A percentile compares a stretch with the other conserved stretches of the same genome.
phyloP scores from a whole-genome alignment of 768 basidiomycete species.

The Boletus tomentosulus region DNA sequence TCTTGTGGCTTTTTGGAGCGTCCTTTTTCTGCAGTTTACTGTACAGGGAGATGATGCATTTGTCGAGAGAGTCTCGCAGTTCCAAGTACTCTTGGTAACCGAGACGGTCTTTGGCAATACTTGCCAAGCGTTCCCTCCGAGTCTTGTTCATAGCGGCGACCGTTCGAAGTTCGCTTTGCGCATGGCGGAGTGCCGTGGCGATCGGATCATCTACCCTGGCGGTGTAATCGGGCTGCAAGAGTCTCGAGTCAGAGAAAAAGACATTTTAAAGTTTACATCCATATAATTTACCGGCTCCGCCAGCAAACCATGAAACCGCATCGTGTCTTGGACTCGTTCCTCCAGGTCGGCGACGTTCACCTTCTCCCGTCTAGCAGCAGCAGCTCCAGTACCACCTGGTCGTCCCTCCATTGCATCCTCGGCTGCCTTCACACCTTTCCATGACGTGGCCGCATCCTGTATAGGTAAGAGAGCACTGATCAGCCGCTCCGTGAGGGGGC shows the following conservation, averaged over 20 bases:
- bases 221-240: constrained; percentile 62
- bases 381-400: constrained; percentile 75
- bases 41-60: constrained; percentile 71
- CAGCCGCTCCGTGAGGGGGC: constrained; percentile 82
- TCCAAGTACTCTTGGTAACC: constrained; percentile 92
- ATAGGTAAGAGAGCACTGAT: constrained; percentile 71
- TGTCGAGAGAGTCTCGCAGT: constrained; percentile 80
- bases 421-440: constrained; percentile 78
- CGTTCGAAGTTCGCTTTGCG: constrained; percentile 73
- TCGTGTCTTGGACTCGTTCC: constrained; percentile 66
- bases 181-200: constrained; percentile 82
- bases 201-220: constrained; percentile 92
- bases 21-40: constrained; percentile 82
- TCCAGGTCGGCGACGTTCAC: constrained; percentile 79
- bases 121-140: constrained; percentile 66
- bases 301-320: constrained; percentile 71
- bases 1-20: constrained; percentile 60
- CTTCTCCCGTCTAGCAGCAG: constrained; percentile 69
- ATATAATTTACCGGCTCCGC: constrained; percentile 58
- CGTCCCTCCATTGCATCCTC: constrained; percentile 83
- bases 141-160: constrained; percentile 82
- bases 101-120: constrained; percentile 79
- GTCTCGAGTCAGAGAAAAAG: constrained; percentile 19
- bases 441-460: constrained; percentile 51
- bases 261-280: constrained; percentile 2